These are phyloP conservation scores for Ottelia alismoides DNA, from an alignment of 106 monocot genomes.

Conservation along the genomic window DNA sequence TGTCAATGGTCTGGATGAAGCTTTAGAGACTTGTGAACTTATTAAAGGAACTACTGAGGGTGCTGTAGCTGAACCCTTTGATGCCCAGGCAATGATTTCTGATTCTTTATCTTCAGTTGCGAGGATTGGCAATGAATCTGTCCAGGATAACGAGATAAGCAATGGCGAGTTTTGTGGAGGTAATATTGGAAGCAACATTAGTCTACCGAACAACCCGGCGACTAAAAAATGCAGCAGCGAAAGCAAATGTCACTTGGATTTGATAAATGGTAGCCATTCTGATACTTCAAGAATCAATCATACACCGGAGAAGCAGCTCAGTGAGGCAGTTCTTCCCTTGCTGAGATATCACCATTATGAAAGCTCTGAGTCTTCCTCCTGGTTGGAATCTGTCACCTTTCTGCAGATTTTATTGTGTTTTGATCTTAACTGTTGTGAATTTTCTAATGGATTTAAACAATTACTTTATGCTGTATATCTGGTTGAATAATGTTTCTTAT, in stretches of 20 bases:
- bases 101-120: constrained; percentile 12
- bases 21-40: constrained; percentile 6
- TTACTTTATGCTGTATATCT: too few relatives aligned
- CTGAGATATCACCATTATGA: constrained; percentile 35
- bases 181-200: too few relatives aligned
- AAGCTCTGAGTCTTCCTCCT: constrained; percentile 47
- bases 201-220: not conserved
- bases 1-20: constrained; percentile 11
- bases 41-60: constrained; percentile 10
- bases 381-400: constrained; percentile 24
- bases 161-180: too few relatives aligned
- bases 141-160: too few relatives aligned
- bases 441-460: too few relatives aligned
- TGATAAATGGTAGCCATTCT: not conserved
- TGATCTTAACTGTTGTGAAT: too few relatives aligned
- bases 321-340: constrained; percentile 53
- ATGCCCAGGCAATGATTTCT: constrained; percentile 5
- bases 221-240: not conserved
- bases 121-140: not conserved
- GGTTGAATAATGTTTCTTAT: too few relatives aligned
- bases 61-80: constrained; percentile 1
- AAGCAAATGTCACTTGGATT: not conserved
- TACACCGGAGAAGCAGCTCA: constrained; percentile 17
- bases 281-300: not conserved
- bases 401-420: not conserved